Conservation (phyloP, 2,329 filamentous ascomycete species). For the Capronia coronata region DNA sequence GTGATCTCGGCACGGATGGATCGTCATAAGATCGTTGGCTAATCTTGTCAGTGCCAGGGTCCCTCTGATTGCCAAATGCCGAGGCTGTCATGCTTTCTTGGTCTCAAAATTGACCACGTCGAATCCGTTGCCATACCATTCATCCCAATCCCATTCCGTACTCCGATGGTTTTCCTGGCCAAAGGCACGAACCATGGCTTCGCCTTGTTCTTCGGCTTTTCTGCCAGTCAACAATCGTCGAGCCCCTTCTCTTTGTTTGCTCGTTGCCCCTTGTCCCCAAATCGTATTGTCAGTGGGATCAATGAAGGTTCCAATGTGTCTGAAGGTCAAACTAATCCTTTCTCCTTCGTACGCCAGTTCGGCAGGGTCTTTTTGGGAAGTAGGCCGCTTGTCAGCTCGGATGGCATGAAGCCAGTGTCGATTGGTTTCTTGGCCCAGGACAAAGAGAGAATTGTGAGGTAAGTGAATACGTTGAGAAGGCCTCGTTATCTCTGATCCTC, state of each 20-base stretch:
- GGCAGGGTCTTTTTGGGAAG: slow-evolving; percentile 57
- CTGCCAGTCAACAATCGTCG: slow-evolving; percentile 63
- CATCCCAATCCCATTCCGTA: slow-evolving; percentile 70
- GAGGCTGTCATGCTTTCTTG: slow-evolving; percentile 4
- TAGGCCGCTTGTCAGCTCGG: slow-evolving; percentile 70
- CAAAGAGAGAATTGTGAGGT: slow-evolving; percentile 82
- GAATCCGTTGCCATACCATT: slow-evolving; percentile 70
- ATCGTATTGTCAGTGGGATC: slow-evolving; percentile 59
- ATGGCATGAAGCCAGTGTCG: slow-evolving; percentile 88
- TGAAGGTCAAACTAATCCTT: slow-evolving; percentile 87
- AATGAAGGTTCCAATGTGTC: slow-evolving; percentile 80
- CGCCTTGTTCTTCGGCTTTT: slow-evolving; percentile 54
- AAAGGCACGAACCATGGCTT: slow-evolving; percentile 67
- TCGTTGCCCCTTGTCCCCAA: slow-evolving; percentile 84
- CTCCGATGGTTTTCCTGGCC: slow-evolving; percentile 72
- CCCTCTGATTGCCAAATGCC: not conserved
- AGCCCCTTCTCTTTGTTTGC: slow-evolving; percentile 58
- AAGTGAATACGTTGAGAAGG: slow-evolving; percentile 63
- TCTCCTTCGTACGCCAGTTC: slow-evolving; percentile 69
- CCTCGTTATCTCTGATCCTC: slow-evolving; percentile 35
- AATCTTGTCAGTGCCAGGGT: not conserved
- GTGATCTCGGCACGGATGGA: too few relatives aligned
- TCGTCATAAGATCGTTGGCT: not conserved
- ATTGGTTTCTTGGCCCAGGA: slow-evolving; percentile 76
- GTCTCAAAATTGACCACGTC: slow-evolving; percentile 59